phyloP scores from a whole-genome alignment of 116 monocot species.

The Papilionanthe hybrid region DNA sequence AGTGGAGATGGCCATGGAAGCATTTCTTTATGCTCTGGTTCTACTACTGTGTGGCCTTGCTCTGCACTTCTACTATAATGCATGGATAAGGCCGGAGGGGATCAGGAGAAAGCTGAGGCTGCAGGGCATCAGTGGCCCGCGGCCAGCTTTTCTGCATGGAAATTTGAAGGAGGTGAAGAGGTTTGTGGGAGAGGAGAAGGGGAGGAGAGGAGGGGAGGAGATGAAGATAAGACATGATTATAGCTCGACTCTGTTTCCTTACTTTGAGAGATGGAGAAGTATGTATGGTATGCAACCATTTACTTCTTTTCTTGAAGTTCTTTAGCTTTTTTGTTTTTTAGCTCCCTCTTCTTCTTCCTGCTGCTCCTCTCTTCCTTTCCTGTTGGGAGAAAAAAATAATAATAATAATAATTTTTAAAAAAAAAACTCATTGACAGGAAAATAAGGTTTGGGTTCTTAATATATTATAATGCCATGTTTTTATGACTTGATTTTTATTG shows the following conservation, averaged over 20 bases:
- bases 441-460: no score
- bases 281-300: slow-evolving; percentile 17
- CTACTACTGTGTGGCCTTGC: background rate
- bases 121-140: slow-evolving; percentile 37
- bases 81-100: slow-evolving; percentile 24
- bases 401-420: no score
- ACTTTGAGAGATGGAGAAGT: slow-evolving; percentile 19
- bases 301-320: background rate
- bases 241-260: slow-evolving; percentile 11
- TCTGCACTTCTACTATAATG: slow-evolving; percentile 7
- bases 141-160: slow-evolving; percentile 23
- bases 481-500: no score
- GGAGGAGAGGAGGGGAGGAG: background rate
- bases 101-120: slow-evolving; percentile 18
- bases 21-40: background rate
- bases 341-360: no score
- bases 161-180: slow-evolving; percentile 23
- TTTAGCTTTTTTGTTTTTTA: background rate
- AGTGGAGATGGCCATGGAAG: slow-evolving; percentile 2
- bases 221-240: slow-evolving; percentile 10
- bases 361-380: background rate
- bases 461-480: no score
- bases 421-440: no score
- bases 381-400: background rate
- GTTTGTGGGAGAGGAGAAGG: slow-evolving; percentile 6